Conservation (phyloP, 192 early-diverging fungal genomes). For the Fimicolochytrium jonesii region DNA sequence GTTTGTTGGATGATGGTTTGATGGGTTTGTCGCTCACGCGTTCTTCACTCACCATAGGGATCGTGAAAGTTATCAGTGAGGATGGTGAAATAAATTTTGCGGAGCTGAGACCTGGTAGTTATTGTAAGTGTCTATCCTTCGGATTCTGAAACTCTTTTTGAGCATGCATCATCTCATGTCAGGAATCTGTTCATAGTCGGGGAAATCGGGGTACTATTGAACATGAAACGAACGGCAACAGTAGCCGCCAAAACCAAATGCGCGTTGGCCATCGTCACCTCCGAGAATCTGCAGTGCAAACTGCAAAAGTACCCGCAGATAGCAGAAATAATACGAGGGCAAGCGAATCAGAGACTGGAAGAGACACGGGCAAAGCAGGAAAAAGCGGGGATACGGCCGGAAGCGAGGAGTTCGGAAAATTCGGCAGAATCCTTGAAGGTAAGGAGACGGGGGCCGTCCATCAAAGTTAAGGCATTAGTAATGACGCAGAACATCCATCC, state of each 20-base stretch:
- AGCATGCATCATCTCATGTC: not conserved
- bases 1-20: too few relatives aligned
- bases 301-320: constrained; percentile 63
- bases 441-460: too few relatives aligned
- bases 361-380: constrained; percentile 31
- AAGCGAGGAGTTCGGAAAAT: not conserved
- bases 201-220: constrained; percentile 52
- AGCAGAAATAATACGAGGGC: constrained; percentile 48
- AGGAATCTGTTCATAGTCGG: constrained; percentile 36
- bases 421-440: too few relatives aligned
- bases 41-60: constrained; percentile 34
- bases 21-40: too few relatives aligned
- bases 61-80: constrained; percentile 57
- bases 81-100: constrained; percentile 48
- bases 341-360: constrained; percentile 58
- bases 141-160: not conserved
- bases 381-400: constrained; percentile 29
- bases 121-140: constrained; percentile 33
- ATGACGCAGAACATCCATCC: too few relatives aligned
- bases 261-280: constrained; percentile 55
- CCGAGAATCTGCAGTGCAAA: constrained; percentile 52
- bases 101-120: constrained; percentile 36
- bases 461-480: too few relatives aligned
- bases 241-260: constrained; percentile 64
- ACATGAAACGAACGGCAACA: constrained; percentile 54